Evolutionary conservation across 1,284 basidiomycete species (phyloP), one percentile per base, ranked within the genome.

Genomic region (Fomitopsis schrenkii): DNA sequence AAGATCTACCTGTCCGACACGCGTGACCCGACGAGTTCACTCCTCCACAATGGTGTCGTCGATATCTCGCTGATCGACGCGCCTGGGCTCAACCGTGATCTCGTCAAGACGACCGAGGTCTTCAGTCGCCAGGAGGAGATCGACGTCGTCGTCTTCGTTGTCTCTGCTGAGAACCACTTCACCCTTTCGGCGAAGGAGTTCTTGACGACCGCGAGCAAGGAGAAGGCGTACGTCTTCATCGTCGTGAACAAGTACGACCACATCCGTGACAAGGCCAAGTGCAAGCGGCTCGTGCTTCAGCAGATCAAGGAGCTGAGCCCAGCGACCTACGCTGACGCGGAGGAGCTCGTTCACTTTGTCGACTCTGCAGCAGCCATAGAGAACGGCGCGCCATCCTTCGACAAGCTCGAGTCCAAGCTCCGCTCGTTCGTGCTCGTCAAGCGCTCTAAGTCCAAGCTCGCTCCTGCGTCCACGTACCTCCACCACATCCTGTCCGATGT

Each of bases 51-150:
- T 75, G 96, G 95, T 62, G 89, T 97, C 60, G 94, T 98, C 70
- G 94, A 98, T 73, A 98, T 99, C 71, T 96, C 97, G 10, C 92
- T 99, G 69, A 98, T 99, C 74, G 97, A 99, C 70, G 97, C 96
- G 0, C 97, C 97, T 1, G 97, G 97, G 63, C 86, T 99, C 57
- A 99, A 99, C 77, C 88, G 95, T 61, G 97, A 99, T 75, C 95
- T 90, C 61, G 77, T 97, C 71, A 94, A 97, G 80, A 99, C 97
- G 0, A 99, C 97, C 2, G 94, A 95, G 8, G 81, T 98, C 54
- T 99, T 99, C 71, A 88, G 96, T 19, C 93, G 95, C 38, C 97
- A 99, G 75, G 94, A 97, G 74, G 95, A 98, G 77, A 99, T 99
- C 59, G 97, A 99, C 72, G 97, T 99, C 33, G 88, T 99, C 60